Conservation (phyloP, 345 rosid species). For the Hevea brasiliensis region DNA sequence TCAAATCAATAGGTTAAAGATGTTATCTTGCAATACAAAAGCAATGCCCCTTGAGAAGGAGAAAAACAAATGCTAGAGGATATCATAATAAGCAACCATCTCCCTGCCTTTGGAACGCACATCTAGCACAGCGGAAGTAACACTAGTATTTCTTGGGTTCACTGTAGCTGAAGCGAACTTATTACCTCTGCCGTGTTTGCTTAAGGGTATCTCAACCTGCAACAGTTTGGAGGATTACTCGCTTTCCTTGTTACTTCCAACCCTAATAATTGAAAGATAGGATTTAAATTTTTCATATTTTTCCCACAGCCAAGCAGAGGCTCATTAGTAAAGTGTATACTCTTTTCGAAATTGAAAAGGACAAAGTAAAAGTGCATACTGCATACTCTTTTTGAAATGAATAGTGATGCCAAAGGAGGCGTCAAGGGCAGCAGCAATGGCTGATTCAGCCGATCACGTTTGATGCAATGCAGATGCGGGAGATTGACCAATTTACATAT, state of each 20-base stretch:
- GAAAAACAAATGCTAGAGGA: constrained; percentile 34
- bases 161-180: constrained; percentile 76
- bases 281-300: not conserved
- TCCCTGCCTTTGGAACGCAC: constrained; percentile 58
- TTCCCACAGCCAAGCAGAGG: not conserved
- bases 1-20: no score
- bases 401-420: constrained; percentile 62
- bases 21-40: no score
- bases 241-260: constrained; percentile 32
- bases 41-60: no score
- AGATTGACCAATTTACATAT: no score
- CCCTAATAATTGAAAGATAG: constrained; percentile 12
- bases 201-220: constrained; percentile 62
- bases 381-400: constrained; percentile 53
- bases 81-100: constrained; percentile 75
- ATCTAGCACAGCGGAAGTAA: constrained; percentile 25
- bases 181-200: constrained; percentile 70
- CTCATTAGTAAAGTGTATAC: no score
- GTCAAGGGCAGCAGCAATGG: constrained; percentile 73
- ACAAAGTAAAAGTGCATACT: not conserved
- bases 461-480: constrained; percentile 83
- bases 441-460: constrained; percentile 70
- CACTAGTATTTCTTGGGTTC: constrained; percentile 40
- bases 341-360: not conserved
- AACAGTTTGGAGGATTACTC: constrained; percentile 65